phyloP scores from a whole-genome alignment of 345 rosid species.

The Barbarea vulgaris region DNA sequence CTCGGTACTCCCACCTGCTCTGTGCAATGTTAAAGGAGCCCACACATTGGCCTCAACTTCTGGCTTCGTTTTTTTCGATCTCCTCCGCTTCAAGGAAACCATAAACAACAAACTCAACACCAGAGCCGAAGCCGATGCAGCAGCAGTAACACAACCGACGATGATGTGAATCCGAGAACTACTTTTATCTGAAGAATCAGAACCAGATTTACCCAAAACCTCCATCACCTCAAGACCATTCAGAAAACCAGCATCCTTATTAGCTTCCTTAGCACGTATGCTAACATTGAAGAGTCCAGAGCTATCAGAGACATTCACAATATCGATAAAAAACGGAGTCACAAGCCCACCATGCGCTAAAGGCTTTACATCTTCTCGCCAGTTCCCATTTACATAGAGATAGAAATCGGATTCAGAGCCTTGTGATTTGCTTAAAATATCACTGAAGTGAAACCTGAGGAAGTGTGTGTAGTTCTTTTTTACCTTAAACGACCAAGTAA shows the following conservation, averaged over 20 bases:
- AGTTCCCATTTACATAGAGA: conserved; percentile 46
- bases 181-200: conserved; percentile 36
- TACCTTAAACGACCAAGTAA: conserved; percentile 56
- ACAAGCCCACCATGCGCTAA: rapidly evolving
- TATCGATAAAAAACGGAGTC: conserved; percentile 50
- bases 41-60: conserved; percentile 52
- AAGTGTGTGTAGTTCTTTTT: conserved; percentile 45
- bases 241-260: conserved; percentile 47
- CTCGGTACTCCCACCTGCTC: conserved; percentile 44
- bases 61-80: conserved; percentile 39
- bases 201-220: conserved; percentile 52
- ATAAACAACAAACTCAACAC: conserved; percentile 37
- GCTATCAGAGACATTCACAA: conserved; percentile 50
- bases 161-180: conserved; percentile 44
- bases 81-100: conserved; percentile 27
- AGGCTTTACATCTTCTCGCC: conserved; percentile 30
- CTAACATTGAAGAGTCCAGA: conserved; percentile 59
- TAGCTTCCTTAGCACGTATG: conserved; percentile 17
- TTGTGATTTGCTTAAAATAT: conserved; percentile 28
- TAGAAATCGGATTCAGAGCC: conserved; percentile 29
- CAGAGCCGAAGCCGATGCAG: conserved; percentile 29
- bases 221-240: conserved; percentile 74
- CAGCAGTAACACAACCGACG: conserved; percentile 43
- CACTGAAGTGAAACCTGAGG: conserved; percentile 62
- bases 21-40: conserved; percentile 49